Evolutionary conservation across 495 filamentous ascomycete species (phyloP), one percentile per base, ranked within the genome.

Genomic region (Aspergillus bertholletiae): DNA sequence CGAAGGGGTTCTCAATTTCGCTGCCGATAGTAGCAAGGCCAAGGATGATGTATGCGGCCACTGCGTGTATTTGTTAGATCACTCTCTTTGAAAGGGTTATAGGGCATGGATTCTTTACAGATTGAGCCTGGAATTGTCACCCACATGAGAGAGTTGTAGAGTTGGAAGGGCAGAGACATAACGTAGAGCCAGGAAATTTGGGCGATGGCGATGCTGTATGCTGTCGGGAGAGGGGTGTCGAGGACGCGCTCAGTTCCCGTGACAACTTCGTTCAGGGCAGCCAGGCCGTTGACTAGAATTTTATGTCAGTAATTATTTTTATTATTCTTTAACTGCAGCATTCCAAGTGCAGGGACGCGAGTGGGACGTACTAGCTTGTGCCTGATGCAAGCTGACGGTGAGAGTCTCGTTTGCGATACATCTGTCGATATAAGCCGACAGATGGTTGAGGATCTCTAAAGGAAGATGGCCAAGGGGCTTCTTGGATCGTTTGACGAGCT

Each of bases 141-240:
- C 86, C 86, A 95, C 3, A 66, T 62, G 0, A 93, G 77, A 2
- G 68, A 58, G 1, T 66, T 55, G 58, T 79, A 83, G 8, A 96
- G 81, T 63, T 96, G 91, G 81, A 95, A 95, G 6, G 91, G 91
- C 2, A 96, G 82, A 3, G 90, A 71, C 24, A 92, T 67, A 41
- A 95, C 84, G 69, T 95, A 96, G 45, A 93, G 79, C 88, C 89
- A 92, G 30, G 90, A 88, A 60, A 95, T 93, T 60, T 95, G 91
- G 20, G 84, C 79, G 57, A 95, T 92, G 48, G 88, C 84, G 62
- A 96, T 96, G 46, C 80, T 81, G 76, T 96, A 96, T 20, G 89
- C 90, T 50, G 89, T 80, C 15, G 90, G 91, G 6, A 95, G 75
- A 3, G 91, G 91, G 2, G 90, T 96, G 66, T 86, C 89, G 22